Evolutionary conservation across 768 basidiomycete genomes (phyloP), one percentile per base, ranked within the genome.

Genomic region (Tricholoma furcatifolium): DNA sequence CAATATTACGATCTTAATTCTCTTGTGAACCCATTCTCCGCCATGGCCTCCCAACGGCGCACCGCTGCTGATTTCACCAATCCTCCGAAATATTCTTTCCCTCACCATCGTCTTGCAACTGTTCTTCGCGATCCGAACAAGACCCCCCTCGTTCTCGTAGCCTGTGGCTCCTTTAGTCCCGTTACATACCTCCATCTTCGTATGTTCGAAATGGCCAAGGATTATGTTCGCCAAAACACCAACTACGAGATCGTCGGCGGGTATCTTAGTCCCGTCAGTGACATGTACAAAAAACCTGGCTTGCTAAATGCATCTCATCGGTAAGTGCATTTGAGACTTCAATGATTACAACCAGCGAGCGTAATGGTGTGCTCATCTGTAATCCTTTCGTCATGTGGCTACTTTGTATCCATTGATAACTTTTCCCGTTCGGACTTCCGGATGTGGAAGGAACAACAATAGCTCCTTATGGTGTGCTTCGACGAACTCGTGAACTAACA

Each of bases 171-270:
- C 50, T 98, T 98, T 82, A 95, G 92, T 62, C 96, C 96, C 10
- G 89, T 97, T 57, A 97, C 95, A n/a, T 96, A 94, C 65, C 88
- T 96, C 47, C 94, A 97, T 65, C 83, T 98, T 56, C 91, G 97
- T 60, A 98, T 99, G 94, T 99, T 98, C 71, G 97, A 98, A 68
- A 98, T 99, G 97, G 97, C 96, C 51, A 90, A 88, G 72, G 97
- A 98, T 76, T 94, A 93, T 64, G 84, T 91, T 48, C 84, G 92
- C 47, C 90, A 93, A 62, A 92, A 94, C 69, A 93, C 92, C 43
- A 76, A 90, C 58, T 97, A 91, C 63, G 93, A 97, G 71, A 91
- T 99, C 61, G 79, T 98, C 62, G 97, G 90, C 23, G 94, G 93
- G 2, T 98, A 98, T 73, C 84, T 98, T 63, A 96, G 93, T 60